Percentiles rank a stretch among this genome's conserved stretches.
phyloP scores from a whole-genome alignment of 2,329 filamentous ascomycete genomes.

The Incumbomyces lentus region DNA sequence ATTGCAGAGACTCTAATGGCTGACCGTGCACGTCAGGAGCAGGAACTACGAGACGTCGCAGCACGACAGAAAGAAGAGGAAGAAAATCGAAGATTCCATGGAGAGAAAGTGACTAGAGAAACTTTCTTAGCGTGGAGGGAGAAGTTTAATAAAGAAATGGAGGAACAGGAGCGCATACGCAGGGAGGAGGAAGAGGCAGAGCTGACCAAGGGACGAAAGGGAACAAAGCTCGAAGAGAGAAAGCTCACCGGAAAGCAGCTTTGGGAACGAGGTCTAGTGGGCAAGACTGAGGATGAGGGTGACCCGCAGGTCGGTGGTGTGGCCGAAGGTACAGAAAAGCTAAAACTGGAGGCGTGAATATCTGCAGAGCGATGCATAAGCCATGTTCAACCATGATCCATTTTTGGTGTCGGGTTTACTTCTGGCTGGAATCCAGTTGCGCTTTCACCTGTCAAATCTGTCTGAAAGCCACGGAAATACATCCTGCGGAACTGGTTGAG shows the following conservation, averaged over 20 bases:
- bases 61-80: conserved; percentile 62
- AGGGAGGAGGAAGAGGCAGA: conserved; percentile 64
- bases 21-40: conserved; percentile 57
- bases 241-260: conserved; percentile 64
- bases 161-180: conserved; percentile 55
- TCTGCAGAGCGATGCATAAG: not conserved
- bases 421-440: not conserved
- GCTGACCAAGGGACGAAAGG: conserved; percentile 73
- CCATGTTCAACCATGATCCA: conserved; percentile 2
- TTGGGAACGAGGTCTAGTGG: conserved; percentile 64
- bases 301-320: conserved; percentile 51
- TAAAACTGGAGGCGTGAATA: conserved; percentile 57
- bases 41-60: conserved; percentile 43
- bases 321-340: conserved; percentile 52
- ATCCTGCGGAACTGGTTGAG: conserved; percentile 57
- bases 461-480: conserved; percentile 17
- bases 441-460: not conserved
- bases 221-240: conserved; percentile 55
- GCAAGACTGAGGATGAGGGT: conserved; percentile 54
- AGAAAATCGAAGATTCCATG: conserved; percentile 95
- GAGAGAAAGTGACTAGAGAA: conserved; percentile 76
- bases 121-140: conserved; percentile 76
- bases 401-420: not conserved
- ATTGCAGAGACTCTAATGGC: conserved; percentile 74
- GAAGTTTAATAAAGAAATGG: conserved; percentile 68